Percentiles rank a stretch among this genome's conserved stretches.
These are phyloP conservation scores for Asclepias syriaca DNA, from an alignment of 257 asterid species.

Conservation along the genomic window DNA sequence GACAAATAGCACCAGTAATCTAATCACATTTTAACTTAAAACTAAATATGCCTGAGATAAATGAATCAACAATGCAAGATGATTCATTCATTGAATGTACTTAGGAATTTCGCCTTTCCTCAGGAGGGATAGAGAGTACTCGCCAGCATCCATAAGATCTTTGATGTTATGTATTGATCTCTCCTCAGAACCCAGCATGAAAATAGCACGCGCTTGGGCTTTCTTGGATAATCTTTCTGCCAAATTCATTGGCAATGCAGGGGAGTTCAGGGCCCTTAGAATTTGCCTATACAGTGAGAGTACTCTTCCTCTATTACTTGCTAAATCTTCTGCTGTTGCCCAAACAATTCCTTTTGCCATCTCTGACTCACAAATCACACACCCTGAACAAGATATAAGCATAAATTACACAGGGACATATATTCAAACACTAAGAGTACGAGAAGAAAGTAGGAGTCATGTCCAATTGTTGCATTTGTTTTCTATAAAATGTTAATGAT, in stretches of 20 bases:
- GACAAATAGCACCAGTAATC: background rate
- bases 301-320: conserved; percentile 56
- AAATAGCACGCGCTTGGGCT: conserved; percentile 75
- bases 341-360: conserved; percentile 79
- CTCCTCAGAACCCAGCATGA: conserved; percentile 74
- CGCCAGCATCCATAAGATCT: conserved; percentile 79
- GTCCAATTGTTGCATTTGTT: too few species aligned
- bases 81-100: conserved; percentile 22
- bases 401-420: background rate
- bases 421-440: conserved; percentile 7
- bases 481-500: too few species aligned
- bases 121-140: conserved; percentile 63
- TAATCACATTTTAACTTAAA: background rate
- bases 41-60: background rate
- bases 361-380: conserved; percentile 1
- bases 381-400: background rate
- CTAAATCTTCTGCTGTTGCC: conserved; percentile 82
- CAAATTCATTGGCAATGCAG: conserved; percentile 60
- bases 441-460: background rate
- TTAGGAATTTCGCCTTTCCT: conserved; percentile 69
- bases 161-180: conserved; percentile 70
- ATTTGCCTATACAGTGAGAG: conserved; percentile 66
- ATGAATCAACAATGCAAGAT: background rate
- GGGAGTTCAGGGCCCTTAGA: conserved; percentile 75
- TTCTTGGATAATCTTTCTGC: conserved; percentile 69